Conservation (phyloP, 768 basidiomycete genomes). For the Phlebiopsis gigantea region DNA sequence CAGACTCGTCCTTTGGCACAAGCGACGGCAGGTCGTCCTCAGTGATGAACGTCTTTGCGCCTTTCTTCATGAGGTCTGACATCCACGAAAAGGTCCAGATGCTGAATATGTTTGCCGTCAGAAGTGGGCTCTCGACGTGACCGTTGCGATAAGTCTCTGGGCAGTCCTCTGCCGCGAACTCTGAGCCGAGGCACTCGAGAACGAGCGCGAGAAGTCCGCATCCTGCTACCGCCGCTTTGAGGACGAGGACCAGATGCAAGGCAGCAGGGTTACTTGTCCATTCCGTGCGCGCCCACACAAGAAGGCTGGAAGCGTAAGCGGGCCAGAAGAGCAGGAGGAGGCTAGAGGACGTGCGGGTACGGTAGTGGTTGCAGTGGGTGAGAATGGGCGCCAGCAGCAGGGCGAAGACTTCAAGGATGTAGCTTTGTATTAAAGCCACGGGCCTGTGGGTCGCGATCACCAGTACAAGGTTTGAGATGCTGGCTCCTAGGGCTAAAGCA, state of each 20-base stretch:
- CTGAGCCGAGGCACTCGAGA: slow-evolving; percentile 69
- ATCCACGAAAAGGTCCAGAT: slow-evolving; percentile 86
- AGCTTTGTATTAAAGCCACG: slow-evolving; percentile 43
- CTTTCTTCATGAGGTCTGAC: slow-evolving; percentile 71
- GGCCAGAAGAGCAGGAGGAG: slow-evolving; percentile 83
- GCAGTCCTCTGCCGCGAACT: slow-evolving; percentile 31
- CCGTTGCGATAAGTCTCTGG: slow-evolving; percentile 42
- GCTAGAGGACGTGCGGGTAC: slow-evolving; percentile 64
- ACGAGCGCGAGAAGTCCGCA: slow-evolving; percentile 52
- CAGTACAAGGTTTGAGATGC: slow-evolving; percentile 38
- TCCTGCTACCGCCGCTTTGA: slow-evolving; percentile 38
- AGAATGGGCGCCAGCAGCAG: slow-evolving; percentile 44
- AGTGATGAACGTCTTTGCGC: slow-evolving; percentile 59
- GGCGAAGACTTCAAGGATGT: slow-evolving; percentile 54
- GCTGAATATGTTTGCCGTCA: slow-evolving; percentile 79
- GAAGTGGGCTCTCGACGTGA: slow-evolving; percentile 64
- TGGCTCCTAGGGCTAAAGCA: slow-evolving; percentile 38
- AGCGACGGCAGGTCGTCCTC: slow-evolving; percentile 85
- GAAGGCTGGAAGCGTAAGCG: slow-evolving; percentile 42
- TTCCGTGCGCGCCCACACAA: slow-evolving; percentile 59
- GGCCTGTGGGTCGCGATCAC: slow-evolving; percentile 30
- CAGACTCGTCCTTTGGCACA: slow-evolving; percentile 61
- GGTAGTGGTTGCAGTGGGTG: slow-evolving; percentile 65
- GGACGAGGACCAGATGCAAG: slow-evolving; percentile 32
- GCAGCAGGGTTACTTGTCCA: slow-evolving; percentile 28